Evolutionary conservation across 139 green algal genomes (phyloP).

Genomic region (Raphidocelis subcapitata): DNA sequence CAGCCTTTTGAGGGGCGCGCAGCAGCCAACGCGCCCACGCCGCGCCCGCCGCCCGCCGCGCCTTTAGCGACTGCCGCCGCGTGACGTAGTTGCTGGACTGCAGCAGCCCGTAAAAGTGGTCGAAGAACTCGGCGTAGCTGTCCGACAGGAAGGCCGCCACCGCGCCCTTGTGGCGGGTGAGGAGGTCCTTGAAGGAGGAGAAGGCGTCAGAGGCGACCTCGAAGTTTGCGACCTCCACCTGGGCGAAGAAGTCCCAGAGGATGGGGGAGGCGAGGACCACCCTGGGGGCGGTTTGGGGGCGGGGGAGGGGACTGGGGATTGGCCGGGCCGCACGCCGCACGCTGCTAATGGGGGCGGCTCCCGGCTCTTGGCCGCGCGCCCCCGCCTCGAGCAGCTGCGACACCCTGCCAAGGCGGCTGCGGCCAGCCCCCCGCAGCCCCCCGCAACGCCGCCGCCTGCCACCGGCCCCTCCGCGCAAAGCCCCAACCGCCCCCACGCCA

Average conservation of each 20-base stretch:
- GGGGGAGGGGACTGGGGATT: neutral
- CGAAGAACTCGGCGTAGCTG: conserved; percentile 78
- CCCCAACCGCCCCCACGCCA: neutral
- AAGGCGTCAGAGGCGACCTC: conserved; percentile 94
- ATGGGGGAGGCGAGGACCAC: conserved; percentile 49
- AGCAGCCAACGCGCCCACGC: neutral
- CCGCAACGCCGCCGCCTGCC: neutral
- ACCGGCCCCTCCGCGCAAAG: neutral
- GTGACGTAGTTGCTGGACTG: conserved; percentile 91
- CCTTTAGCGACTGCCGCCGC: conserved; percentile 87
- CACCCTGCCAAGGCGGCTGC: neutral
- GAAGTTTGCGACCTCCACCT: conserved; percentile 88
- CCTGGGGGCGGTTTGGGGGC: conserved; percentile 39
- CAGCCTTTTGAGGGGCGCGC: too few species aligned
- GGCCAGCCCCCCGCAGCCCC: neutral
- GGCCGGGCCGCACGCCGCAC: neutral
- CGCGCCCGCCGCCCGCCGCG: conserved; percentile 16
- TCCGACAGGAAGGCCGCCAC: conserved; percentile 70
- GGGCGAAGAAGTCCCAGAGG: conserved; percentile 74
- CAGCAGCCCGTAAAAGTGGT: conserved; percentile 72
- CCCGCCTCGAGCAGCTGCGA: neutral
- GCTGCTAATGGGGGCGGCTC: neutral
- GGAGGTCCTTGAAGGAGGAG: conserved; percentile 87
- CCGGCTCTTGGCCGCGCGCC: neutral
- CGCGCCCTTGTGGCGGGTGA: conserved; percentile 82